phyloP scores from a whole-genome alignment of 148 eudicot species.

The Simmondsia chinensis region DNA sequence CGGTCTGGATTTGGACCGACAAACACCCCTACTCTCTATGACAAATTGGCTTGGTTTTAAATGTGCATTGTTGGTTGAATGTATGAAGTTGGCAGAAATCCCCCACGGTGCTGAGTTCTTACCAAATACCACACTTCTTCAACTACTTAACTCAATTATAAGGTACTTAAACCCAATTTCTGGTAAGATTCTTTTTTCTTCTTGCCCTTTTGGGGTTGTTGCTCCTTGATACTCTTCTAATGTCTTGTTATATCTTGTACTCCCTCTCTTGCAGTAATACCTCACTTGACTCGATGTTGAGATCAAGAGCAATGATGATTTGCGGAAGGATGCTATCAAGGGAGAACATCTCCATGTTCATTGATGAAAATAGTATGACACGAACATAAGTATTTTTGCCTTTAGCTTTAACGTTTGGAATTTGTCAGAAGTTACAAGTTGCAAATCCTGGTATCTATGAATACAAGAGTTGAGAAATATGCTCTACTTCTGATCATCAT shows the following conservation, averaged over 20 bases:
- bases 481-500: no score
- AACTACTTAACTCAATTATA: conserved; percentile 57
- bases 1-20: no score
- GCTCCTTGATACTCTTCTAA: no score
- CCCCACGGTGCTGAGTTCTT: conserved; percentile 67
- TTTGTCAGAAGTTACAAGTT: neutral
- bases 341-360: conserved; percentile 37
- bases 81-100: conserved; percentile 66
- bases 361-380: conserved; percentile 54
- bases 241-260: neutral
- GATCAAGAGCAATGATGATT: conserved; percentile 87
- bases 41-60: neutral
- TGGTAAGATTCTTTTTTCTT: neutral
- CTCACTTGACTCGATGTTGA: conserved; percentile 50
- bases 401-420: neutral
- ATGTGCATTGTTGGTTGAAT: conserved; percentile 5
- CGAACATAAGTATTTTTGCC: neutral
- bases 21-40: no score
- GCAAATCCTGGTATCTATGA: neutral
- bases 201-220: no score
- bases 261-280: conserved; percentile 31
- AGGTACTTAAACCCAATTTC: conserved; percentile 46
- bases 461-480: neutral
- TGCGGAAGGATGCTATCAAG: conserved; percentile 81
- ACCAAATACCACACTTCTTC: conserved; percentile 60